Conservation (phyloP, 306 rosid genomes). For the Casuarina glauca region DNA sequence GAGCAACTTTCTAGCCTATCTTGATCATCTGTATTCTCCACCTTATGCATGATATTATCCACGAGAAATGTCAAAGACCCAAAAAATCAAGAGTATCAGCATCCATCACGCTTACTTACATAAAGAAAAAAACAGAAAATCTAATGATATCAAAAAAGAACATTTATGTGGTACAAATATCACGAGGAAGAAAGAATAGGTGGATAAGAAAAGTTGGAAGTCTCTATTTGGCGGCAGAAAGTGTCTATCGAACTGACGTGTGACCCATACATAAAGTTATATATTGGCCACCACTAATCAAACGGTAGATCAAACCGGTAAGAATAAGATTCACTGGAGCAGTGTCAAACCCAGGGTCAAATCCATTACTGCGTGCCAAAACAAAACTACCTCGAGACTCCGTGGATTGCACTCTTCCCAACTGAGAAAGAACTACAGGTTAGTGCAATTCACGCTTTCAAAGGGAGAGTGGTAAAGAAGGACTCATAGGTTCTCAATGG, state of each 20-base stretch:
- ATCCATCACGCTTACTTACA: too few species aligned
- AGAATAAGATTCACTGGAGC: constrained; percentile 53
- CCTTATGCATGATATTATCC: too few species aligned
- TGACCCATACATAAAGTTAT: constrained; percentile 35
- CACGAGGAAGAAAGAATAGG: background rate
- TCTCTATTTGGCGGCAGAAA: constrained; percentile 42
- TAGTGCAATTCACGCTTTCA: background rate
- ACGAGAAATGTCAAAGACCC: too few species aligned
- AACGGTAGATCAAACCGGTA: constrained; percentile 23
- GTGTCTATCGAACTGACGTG: constrained; percentile 11
- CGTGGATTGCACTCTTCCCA: background rate
- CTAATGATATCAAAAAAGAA: too few species aligned
- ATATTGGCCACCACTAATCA: constrained; percentile 22
- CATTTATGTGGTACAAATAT: background rate
- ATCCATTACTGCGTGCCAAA: constrained; percentile 29
- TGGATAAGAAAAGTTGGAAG: background rate
- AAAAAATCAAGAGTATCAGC: too few species aligned
- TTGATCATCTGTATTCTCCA: too few species aligned
- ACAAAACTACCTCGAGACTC: background rate
- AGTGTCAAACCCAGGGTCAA: constrained; percentile 48
- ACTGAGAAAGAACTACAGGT: background rate
- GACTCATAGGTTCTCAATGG: background rate
- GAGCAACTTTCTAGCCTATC: too few species aligned
- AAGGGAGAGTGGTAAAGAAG: background rate
- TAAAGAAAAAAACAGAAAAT: too few species aligned